Evolutionary conservation across 2,329 filamentous ascomycete genomes (phyloP).

Genomic region (Cladosporium sp.): DNA sequence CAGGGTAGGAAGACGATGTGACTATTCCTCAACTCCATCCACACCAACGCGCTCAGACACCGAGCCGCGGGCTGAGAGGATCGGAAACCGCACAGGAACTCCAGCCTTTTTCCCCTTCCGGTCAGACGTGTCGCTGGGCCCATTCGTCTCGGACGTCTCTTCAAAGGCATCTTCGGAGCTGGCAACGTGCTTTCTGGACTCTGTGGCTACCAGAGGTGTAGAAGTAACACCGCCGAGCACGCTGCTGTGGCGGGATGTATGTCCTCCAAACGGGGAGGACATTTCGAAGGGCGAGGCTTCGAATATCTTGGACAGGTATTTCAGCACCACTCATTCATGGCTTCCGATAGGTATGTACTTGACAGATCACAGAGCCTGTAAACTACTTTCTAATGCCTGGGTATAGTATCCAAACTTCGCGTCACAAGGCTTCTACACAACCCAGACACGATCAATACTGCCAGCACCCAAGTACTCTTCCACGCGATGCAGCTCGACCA

Average conservation of each 20-base stretch:
- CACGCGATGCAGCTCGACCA: constrained; percentile 24
- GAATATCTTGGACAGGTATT: constrained; percentile 17
- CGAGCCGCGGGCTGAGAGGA: not conserved
- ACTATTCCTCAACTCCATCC: constrained; percentile 23
- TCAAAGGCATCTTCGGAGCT: not conserved
- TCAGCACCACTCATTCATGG: constrained; percentile 24
- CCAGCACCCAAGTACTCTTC: constrained; percentile 1
- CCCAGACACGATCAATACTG: not conserved
- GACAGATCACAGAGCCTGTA: no score
- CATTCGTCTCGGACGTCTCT: not conserved
- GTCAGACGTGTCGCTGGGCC: not conserved
- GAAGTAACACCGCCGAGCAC: constrained; percentile 1
- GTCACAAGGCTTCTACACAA: constrained; percentile 15
- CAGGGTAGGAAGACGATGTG: constrained; percentile 24
- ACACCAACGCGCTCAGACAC: constrained; percentile 5
- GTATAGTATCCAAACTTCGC: constrained; percentile 10
- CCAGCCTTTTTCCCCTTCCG: not conserved
- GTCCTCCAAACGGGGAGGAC: not conserved
- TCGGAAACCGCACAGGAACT: not conserved
- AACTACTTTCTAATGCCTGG: not conserved
- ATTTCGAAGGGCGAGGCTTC: constrained; percentile 15
- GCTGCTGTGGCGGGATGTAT: constrained; percentile 23
- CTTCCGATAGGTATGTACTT: constrained; percentile 18
- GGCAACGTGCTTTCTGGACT: constrained; percentile 24
- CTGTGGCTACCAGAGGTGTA: constrained; percentile 23